These are phyloP conservation scores for Fusarium sambucinum DNA, from an alignment of 2,329 filamentous ascomycete genomes.

Conservation along the genomic window DNA sequence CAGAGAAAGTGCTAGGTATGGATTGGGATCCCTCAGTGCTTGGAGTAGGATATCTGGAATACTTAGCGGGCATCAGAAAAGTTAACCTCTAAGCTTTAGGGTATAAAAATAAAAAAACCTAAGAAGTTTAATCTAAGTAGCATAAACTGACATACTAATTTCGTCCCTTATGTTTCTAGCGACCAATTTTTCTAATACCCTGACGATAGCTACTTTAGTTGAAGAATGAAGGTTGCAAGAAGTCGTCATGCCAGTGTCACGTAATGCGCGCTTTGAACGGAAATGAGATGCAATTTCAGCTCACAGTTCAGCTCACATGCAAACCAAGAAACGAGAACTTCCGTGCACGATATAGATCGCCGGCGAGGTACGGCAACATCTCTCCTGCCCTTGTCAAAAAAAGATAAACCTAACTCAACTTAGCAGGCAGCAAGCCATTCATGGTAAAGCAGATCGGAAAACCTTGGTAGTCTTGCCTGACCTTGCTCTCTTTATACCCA, in stretches of 20 bases:
- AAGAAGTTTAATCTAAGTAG: no score
- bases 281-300: conserved; percentile 22
- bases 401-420: conserved; percentile 9
- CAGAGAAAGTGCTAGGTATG: no score
- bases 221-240: conserved; percentile 26
- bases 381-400: neutral
- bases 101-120: no score
- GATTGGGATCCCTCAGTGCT: no score
- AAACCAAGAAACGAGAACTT: conserved; percentile 15
- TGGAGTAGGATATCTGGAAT: no score
- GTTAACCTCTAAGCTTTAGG: no score
- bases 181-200: no score
- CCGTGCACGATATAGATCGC: conserved; percentile 37
- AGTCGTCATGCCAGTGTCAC: conserved; percentile 45
- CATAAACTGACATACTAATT: no score
- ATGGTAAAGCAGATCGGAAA: conserved; percentile 22
- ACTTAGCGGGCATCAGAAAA: no score
- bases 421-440: conserved; percentile 14
- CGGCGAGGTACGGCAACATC: conserved; percentile 25
- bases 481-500: conserved; percentile 22
- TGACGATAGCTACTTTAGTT: no score
- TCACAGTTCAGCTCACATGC: conserved; percentile 14
- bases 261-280: conserved; percentile 33
- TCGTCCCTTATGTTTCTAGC: no score
- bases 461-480: conserved; percentile 12